These are phyloP conservation scores for Raffaelea albimanens DNA, from an alignment of 2,329 filamentous ascomycete genomes.

Conservation along the genomic window DNA sequence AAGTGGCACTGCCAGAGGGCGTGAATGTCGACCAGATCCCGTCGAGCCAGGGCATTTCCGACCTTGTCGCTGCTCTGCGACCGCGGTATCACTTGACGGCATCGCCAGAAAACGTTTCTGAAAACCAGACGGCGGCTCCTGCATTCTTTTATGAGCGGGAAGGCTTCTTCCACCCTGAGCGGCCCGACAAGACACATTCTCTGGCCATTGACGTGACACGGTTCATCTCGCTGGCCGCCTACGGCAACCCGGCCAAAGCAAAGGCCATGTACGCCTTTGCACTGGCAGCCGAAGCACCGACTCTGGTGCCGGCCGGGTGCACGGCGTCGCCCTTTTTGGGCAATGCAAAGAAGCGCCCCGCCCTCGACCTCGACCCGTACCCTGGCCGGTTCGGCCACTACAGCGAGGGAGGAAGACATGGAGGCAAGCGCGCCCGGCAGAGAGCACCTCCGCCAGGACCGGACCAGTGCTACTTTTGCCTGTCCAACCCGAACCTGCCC, in stretches of 20 bases:
- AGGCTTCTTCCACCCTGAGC: constrained; percentile 66
- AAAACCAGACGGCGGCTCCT: constrained; percentile 11
- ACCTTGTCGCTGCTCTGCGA: constrained; percentile 68
- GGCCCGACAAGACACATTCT: constrained; percentile 27
- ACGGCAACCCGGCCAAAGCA: constrained; percentile 64
- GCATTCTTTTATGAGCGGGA: constrained; percentile 78
- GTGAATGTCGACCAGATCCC: constrained; percentile 31
- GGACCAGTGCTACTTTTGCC: constrained; percentile 86
- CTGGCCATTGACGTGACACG: constrained; percentile 59
- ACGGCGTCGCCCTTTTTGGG: constrained; percentile 64
- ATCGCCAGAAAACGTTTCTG: constrained; percentile 36
- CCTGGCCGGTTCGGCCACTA: constrained; percentile 37
- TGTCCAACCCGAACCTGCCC: constrained; percentile 75
- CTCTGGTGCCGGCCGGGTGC: constrained; percentile 56
- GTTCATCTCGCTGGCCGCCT: constrained; percentile 81
- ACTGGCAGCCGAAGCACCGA: constrained; percentile 56
- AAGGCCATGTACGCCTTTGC: constrained; percentile 75
- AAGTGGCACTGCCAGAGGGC: constrained; percentile 41
- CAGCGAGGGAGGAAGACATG: constrained; percentile 28
- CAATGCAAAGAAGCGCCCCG: constrained; percentile 41
- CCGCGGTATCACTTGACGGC: constrained; percentile 76
- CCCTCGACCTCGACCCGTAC: constrained; percentile 36
- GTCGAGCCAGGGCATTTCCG: constrained; percentile 60
- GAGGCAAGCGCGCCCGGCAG: constrained; percentile 34
- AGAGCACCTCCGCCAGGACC: constrained; percentile 55